Percentiles rank a stretch among this genome's conserved stretches.
Evolutionary conservation across 2,329 filamentous ascomycete genomes (phyloP).

Genomic region (Talaromyces sp.): DNA sequence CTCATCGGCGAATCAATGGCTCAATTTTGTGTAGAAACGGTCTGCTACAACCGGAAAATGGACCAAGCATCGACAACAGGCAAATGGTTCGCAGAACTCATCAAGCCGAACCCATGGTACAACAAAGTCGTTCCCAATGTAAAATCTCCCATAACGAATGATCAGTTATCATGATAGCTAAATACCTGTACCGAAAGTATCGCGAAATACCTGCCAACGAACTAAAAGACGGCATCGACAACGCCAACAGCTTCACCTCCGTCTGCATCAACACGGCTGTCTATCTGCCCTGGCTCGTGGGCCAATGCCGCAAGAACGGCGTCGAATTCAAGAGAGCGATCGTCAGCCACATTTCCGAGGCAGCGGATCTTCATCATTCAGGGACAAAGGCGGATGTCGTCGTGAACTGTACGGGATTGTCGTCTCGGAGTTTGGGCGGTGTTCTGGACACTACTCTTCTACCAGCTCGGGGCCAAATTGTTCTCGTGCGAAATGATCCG

Average conservation of each 20-base stretch:
- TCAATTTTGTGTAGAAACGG: slow-evolving; percentile 36
- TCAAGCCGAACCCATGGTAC: slow-evolving; percentile 69
- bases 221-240: slow-evolving; percentile 63
- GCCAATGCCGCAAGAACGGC: slow-evolving; percentile 71
- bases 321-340: slow-evolving; percentile 62
- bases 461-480: slow-evolving; percentile 77
- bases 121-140: slow-evolving; percentile 66
- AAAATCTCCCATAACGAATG: slow-evolving; percentile 22
- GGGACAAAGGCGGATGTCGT: slow-evolving; percentile 58
- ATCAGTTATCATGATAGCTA: not conserved
- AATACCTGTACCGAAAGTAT: slow-evolving; percentile 50
- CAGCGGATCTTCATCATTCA: slow-evolving; percentile 52
- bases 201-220: slow-evolving; percentile 55
- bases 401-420: slow-evolving; percentile 80
- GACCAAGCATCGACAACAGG: slow-evolving; percentile 55
- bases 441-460: slow-evolving; percentile 70
- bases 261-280: slow-evolving; percentile 88
- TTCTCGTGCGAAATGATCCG: slow-evolving; percentile 75
- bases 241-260: slow-evolving; percentile 72
- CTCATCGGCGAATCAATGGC: not conserved
- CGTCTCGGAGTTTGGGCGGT: slow-evolving; percentile 71
- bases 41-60: slow-evolving; percentile 60
- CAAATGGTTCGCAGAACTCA: slow-evolving; percentile 64
- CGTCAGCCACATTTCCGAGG: slow-evolving; percentile 69
- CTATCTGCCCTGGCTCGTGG: slow-evolving; percentile 81